Evolutionary conservation across 2,329 filamentous ascomycete species (phyloP).

Genomic region (Xylaria sp.): DNA sequence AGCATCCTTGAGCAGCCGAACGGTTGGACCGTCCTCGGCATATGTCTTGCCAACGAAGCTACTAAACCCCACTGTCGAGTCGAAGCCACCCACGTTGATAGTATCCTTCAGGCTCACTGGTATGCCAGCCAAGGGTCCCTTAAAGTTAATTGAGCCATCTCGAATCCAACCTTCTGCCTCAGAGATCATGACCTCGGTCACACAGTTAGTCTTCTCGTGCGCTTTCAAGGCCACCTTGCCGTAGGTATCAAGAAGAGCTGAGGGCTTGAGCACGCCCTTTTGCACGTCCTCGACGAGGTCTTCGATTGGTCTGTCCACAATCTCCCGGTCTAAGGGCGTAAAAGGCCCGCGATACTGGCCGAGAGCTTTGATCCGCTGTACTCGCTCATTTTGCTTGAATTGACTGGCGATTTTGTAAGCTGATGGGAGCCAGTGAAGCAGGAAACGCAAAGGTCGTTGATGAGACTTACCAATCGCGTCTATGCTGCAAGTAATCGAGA

Average conservation of each 20-base stretch:
- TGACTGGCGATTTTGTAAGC: slow-evolving; percentile 63
- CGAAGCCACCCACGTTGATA: slow-evolving; percentile 83
- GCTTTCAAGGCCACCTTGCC: slow-evolving; percentile 86
- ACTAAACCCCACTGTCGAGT: slow-evolving; percentile 84
- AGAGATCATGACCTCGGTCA: slow-evolving; percentile 85
- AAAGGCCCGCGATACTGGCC: slow-evolving; percentile 73
- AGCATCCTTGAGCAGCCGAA: slow-evolving; percentile 83
- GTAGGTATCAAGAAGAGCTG: slow-evolving; percentile 84
- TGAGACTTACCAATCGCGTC: slow-evolving; percentile 71
- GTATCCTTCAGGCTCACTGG: slow-evolving; percentile 86
- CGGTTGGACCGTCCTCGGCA: slow-evolving; percentile 74
- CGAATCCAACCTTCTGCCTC: slow-evolving; percentile 79
- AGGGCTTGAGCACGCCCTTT: slow-evolving; percentile 69
- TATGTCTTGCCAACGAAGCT: slow-evolving; percentile 74
- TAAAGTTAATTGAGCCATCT: slow-evolving; percentile 71
- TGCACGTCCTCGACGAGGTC: slow-evolving; percentile 83
- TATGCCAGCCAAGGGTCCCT: slow-evolving; percentile 86
- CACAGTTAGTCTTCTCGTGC: slow-evolving; percentile 86
- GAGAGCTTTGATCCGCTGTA: slow-evolving; percentile 74
- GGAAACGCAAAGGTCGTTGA: background rate
- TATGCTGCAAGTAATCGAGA: slow-evolving; percentile 73
- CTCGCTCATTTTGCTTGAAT: slow-evolving; percentile 81
- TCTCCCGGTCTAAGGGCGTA: slow-evolving; percentile 70
- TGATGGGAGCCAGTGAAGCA: slow-evolving; percentile 7
- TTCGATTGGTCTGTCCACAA: slow-evolving; percentile 78